A percentile compares a stretch with the other conserved stretches of the same genome.
These are phyloP conservation scores for Haplosporangium sp. DNA, from an alignment of 371 early-diverging fungal genomes.

Conservation along the genomic window DNA sequence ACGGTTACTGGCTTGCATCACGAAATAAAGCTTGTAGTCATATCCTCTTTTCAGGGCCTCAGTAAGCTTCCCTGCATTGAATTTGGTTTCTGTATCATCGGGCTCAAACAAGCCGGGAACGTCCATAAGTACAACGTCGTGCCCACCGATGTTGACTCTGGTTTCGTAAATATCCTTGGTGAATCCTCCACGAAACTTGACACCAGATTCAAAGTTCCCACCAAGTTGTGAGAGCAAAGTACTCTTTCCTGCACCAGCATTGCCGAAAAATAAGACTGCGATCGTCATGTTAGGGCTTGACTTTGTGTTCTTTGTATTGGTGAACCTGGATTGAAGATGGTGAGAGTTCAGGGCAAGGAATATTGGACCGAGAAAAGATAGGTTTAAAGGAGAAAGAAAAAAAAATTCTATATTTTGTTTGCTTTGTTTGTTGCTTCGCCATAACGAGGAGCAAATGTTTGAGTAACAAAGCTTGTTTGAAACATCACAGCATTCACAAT, in stretches of 20 bases:
- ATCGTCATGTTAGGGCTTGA: background rate
- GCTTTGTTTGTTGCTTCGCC: too few species aligned
- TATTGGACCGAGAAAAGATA: too few species aligned
- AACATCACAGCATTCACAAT: too few species aligned
- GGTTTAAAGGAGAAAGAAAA: too few species aligned
- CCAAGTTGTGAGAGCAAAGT: slow-evolving; percentile 9
- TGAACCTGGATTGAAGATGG: too few species aligned
- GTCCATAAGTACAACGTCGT: background rate
- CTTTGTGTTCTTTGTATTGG: too few species aligned
- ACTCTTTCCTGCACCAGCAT: slow-evolving; percentile 16
- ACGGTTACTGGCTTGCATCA: background rate
- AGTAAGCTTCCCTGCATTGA: background rate
- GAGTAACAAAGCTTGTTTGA: too few species aligned
- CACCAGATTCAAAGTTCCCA: slow-evolving; percentile 13
- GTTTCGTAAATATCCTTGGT: slow-evolving; percentile 1
- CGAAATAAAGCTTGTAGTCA: slow-evolving; percentile 5
- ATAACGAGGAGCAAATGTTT: too few species aligned
- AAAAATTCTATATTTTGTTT: too few species aligned
- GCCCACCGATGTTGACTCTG: background rate
- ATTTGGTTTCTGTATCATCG: background rate
- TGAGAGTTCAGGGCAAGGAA: too few species aligned
- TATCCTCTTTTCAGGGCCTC: slow-evolving; percentile 3
- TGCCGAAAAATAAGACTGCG: slow-evolving; percentile 19
- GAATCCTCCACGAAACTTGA: background rate
- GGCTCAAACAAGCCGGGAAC: slow-evolving; percentile 15